Conservation (phyloP, 805 yeast species). For the Candida silvatica region DNA sequence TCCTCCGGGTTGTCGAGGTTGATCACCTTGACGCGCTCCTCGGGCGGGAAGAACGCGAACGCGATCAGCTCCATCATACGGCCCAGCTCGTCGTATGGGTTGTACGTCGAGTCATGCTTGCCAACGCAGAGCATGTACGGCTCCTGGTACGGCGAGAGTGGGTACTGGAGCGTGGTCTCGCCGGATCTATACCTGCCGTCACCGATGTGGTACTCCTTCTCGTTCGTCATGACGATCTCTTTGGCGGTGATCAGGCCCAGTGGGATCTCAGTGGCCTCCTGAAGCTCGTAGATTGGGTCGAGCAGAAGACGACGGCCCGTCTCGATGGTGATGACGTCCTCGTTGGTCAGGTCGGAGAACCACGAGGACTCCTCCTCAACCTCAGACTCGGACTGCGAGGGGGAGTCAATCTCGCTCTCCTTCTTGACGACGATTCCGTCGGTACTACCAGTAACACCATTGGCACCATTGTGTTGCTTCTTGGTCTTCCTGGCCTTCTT, state of each 20-base stretch:
- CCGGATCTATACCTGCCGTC: slow-evolving; percentile 19
- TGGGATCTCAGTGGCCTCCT: slow-evolving; percentile 12
- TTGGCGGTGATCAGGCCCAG: slow-evolving; percentile 10
- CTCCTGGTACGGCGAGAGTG: slow-evolving; percentile 41
- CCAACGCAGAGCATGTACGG: slow-evolving; percentile 40
- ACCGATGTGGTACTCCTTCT: slow-evolving; percentile 19
- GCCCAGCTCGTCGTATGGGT: slow-evolving; percentile 58
- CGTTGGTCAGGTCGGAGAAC: slow-evolving; percentile 7
- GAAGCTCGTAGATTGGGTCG: slow-evolving; percentile 13
- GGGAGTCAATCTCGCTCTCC: not conserved
- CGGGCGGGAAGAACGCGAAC: slow-evolving; percentile 30
- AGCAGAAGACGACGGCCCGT: slow-evolving; percentile 13
- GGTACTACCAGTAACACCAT: not conserved
- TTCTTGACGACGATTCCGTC: not conserved
- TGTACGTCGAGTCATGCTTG: slow-evolving; percentile 44
- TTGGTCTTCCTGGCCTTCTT: slow-evolving; percentile 1
- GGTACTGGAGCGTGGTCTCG: slow-evolving; percentile 23
- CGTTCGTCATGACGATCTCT: slow-evolving; percentile 11
- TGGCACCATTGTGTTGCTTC: not conserved
- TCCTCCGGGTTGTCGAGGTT: slow-evolving; percentile 26
- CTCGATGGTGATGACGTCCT: slow-evolving; percentile 6
- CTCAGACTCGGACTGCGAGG: not conserved
- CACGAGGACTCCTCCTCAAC: slow-evolving; percentile 6
- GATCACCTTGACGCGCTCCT: slow-evolving; percentile 23
- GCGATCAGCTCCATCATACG: slow-evolving; percentile 37